Evolutionary conservation across 2,329 filamentous ascomycete species (phyloP).

Genomic region (Penicillium sp.): DNA sequence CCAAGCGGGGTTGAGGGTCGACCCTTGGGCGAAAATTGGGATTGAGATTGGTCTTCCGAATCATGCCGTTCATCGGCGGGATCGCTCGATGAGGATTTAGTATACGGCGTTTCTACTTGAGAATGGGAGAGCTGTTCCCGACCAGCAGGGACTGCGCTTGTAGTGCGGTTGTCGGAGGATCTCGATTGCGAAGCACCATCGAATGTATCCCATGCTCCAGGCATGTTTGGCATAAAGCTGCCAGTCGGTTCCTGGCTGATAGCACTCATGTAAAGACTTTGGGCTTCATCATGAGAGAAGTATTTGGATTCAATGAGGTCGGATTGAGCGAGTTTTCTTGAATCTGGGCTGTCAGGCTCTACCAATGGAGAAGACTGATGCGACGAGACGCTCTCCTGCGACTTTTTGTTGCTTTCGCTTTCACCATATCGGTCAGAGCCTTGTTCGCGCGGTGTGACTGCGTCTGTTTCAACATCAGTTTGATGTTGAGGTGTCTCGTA

Average conservation of each 20-base stretch:
- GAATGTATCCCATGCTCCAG: slow-evolving; percentile 45
- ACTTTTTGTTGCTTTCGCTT: slow-evolving; percentile 2
- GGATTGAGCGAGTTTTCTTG: slow-evolving; percentile 27
- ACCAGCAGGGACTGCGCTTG: not conserved
- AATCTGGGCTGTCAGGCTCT: slow-evolving; percentile 25
- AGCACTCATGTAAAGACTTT: slow-evolving; percentile 58
- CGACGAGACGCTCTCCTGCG: slow-evolving; percentile 6
- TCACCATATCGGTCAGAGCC: not conserved
- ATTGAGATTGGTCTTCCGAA: slow-evolving; percentile 6
- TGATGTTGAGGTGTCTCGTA: slow-evolving; percentile 5
- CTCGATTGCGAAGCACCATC: slow-evolving; percentile 14
- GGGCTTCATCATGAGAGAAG: slow-evolving; percentile 52
- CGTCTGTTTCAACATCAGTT: slow-evolving; percentile 2
- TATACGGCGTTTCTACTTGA: slow-evolving; percentile 29
- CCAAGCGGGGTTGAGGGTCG: slow-evolving; percentile 19
- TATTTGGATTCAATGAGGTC: slow-evolving; percentile 49
- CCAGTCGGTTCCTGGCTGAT: slow-evolving; percentile 46
- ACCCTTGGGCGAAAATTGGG: slow-evolving; percentile 14
- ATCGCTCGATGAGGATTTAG: slow-evolving; percentile 21
- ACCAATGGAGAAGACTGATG: slow-evolving; percentile 20
- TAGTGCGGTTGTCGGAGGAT: slow-evolving; percentile 1
- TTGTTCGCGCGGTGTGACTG: not conserved
- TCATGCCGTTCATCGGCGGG: slow-evolving; percentile 13
- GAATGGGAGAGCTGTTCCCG: not conserved
- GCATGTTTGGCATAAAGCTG: slow-evolving; percentile 38